A percentile compares a stretch with the other conserved stretches of the same genome.
Conservation (phyloP, 169 alveolate species). For the Miamiensis avidus region DNA sequence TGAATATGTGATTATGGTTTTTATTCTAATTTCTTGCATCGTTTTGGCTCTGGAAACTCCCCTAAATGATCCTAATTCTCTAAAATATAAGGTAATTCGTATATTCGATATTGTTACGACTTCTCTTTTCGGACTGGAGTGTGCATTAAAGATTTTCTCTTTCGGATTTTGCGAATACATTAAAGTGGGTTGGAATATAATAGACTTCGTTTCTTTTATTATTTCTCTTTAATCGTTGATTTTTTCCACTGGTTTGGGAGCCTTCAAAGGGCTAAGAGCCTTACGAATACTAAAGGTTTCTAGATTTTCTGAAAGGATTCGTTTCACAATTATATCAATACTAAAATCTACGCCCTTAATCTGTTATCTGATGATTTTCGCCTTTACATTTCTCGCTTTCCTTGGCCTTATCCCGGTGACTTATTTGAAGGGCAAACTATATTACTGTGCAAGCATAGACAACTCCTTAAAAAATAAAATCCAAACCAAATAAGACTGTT, state of each 20-base stretch:
- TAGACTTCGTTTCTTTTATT: conserved; percentile 29
- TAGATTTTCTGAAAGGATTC: conserved; percentile 15
- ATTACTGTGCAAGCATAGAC: conserved; percentile 5
- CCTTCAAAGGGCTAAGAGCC: conserved; percentile 40
- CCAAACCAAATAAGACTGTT: conserved; percentile 37
- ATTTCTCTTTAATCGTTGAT: neutral
- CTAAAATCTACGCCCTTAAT: conserved; percentile 24
- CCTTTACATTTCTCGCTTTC: conserved; percentile 17
- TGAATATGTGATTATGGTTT: conserved; percentile 36
- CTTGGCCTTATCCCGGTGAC: conserved; percentile 49
- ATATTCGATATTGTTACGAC: conserved; percentile 27
- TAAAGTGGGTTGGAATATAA: conserved; percentile 28
- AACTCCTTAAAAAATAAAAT: neutral
- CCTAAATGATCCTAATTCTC: conserved; percentile 28
- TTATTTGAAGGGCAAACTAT: conserved; percentile 46
- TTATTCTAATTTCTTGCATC: conserved; percentile 37
- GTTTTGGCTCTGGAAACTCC: conserved; percentile 38
- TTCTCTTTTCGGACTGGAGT: conserved; percentile 33
- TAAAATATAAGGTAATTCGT: neutral
- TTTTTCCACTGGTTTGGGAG: conserved; percentile 1
- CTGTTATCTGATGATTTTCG: conserved; percentile 24
- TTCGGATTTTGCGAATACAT: conserved; percentile 5
- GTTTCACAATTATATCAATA: conserved; percentile 23
- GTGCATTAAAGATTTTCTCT: conserved; percentile 33
- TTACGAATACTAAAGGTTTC: conserved; percentile 19